These are phyloP conservation scores for Orbilia blumenaviensis DNA, from an alignment of 2,329 filamentous ascomycete species.

Conservation along the genomic window DNA sequence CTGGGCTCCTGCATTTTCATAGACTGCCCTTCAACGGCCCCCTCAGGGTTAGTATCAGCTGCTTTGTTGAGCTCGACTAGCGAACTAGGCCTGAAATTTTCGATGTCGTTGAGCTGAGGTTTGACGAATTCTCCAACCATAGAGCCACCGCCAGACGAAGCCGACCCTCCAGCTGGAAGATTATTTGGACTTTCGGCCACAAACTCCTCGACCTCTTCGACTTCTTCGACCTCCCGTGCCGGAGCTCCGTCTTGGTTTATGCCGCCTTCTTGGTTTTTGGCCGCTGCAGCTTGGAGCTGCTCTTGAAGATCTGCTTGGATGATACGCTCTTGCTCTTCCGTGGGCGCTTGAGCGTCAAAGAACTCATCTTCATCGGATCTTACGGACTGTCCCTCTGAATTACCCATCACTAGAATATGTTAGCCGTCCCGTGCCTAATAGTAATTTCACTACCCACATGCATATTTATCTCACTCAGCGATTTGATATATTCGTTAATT, in stretches of 20 bases:
- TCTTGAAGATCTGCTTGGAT: not conserved
- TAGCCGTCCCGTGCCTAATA: not conserved
- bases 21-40: too few species aligned
- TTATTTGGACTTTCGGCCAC: not conserved
- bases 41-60: not conserved
- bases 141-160: not conserved
- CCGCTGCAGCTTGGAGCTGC: not conserved
- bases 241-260: not conserved
- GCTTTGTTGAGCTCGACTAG: not conserved
- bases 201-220: slow-evolving; percentile 8
- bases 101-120: not conserved
- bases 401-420: not conserved
- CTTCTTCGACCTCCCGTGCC: not conserved
- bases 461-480: slow-evolving; percentile 1
- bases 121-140: not conserved
- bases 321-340: not conserved
- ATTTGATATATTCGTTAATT: not conserved
- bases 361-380: not conserved
- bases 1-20: too few species aligned
- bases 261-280: not conserved
- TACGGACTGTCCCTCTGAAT: not conserved
- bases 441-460: not conserved
- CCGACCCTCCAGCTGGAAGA: not conserved
- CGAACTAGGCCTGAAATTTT: not conserved
- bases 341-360: not conserved